A percentile compares a stretch with the other conserved stretches of the same genome.
Conservation (phyloP, 2,329 filamentous ascomycete genomes). For the Phyllosticta capitalensis region DNA sequence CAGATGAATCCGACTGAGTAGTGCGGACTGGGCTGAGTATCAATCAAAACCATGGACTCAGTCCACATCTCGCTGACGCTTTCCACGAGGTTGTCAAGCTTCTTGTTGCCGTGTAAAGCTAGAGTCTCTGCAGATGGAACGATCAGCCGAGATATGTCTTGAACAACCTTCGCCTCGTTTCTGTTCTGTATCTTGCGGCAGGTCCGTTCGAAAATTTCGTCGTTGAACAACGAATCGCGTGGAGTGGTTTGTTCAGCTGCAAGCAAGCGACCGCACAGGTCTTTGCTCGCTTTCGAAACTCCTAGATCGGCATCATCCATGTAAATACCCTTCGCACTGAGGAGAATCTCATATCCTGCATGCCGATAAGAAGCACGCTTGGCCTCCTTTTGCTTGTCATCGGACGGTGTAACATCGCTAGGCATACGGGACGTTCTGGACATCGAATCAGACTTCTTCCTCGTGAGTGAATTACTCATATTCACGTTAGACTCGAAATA, state of each 20-base stretch:
- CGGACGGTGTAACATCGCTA: not conserved
- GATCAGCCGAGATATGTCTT: slow-evolving; percentile 2
- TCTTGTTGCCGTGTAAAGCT: not conserved
- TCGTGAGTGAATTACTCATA: not conserved
- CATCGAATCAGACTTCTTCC: not conserved
- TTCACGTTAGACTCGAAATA: not conserved
- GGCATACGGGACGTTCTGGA: too few species aligned
- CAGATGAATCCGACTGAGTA: not conserved
- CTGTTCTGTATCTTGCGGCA: slow-evolving; percentile 14
- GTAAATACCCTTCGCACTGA: slow-evolving; percentile 33
- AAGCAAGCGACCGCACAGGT: slow-evolving; percentile 23
- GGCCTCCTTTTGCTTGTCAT: slow-evolving; percentile 4
- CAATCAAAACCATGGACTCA: slow-evolving; percentile 26
- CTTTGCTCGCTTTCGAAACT: slow-evolving; percentile 25
- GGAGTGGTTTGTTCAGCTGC: slow-evolving; percentile 23
- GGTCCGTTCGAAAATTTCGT: slow-evolving; percentile 27
- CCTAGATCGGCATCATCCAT: slow-evolving; percentile 28
- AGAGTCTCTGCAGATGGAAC: slow-evolving; percentile 7
- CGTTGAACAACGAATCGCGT: slow-evolving; percentile 27
- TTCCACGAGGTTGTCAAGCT: slow-evolving; percentile 24
- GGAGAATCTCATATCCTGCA: slow-evolving; percentile 26
- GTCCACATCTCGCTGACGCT: slow-evolving; percentile 37
- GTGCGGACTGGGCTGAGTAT: not conserved
- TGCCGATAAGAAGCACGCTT: slow-evolving; percentile 18
- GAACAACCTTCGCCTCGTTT: not conserved